Evolutionary conservation across 2,329 filamentous ascomycete genomes (phyloP).

Genomic region (Fusarium papillatum): DNA sequence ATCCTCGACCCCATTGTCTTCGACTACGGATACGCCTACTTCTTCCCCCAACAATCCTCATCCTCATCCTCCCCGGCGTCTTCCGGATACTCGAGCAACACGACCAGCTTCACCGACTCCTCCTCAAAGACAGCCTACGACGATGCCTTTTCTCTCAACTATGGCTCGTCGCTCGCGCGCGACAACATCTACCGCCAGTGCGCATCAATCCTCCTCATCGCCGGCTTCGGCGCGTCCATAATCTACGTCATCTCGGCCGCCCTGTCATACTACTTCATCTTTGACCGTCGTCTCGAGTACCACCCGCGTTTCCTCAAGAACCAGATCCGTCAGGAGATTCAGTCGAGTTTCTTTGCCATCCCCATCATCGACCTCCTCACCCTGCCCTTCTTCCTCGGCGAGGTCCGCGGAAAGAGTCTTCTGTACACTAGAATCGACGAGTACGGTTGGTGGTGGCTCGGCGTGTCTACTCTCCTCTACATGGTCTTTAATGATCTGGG

Average conservation of each 20-base stretch:
- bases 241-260: constrained; percentile 77
- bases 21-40: constrained; percentile 56
- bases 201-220: constrained; percentile 54
- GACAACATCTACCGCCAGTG: constrained; percentile 57
- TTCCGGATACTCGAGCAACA: constrained; percentile 20
- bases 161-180: constrained; percentile 52
- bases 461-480: constrained; percentile 54
- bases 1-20: constrained; percentile 56
- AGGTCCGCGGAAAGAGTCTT: constrained; percentile 60
- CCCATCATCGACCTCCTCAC: constrained; percentile 61
- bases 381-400: constrained; percentile 59
- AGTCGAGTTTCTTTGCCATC: constrained; percentile 56
- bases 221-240: constrained; percentile 53
- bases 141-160: constrained; percentile 33
- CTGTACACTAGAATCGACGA: constrained; percentile 56
- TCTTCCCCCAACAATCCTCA: constrained; percentile 46
- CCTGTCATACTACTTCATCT: constrained; percentile 80
- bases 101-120: constrained; percentile 26
- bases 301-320: constrained; percentile 63
- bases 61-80: constrained; percentile 9
- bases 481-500: constrained; percentile 60
- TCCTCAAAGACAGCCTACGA: constrained; percentile 21
- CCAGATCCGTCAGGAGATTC: constrained; percentile 60
- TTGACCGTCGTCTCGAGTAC: constrained; percentile 59
- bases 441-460: constrained; percentile 56